Evolutionary conservation across 2,329 filamentous ascomycete genomes (phyloP), one percentile per base, ranked within the genome.

Genomic region (Cryphonectria japonica): DNA sequence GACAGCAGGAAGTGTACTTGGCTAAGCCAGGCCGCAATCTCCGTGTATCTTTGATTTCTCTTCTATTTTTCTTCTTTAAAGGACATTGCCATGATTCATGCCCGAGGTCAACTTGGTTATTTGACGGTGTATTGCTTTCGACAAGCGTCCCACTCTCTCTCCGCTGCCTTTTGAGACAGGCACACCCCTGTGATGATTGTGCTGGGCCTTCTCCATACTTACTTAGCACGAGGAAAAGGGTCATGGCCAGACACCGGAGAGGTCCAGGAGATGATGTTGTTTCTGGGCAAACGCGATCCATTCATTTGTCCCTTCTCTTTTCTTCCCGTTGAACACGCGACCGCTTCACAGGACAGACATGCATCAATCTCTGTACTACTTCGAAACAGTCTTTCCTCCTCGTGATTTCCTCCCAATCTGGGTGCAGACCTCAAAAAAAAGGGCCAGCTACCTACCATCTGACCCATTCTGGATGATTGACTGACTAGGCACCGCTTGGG

Each of bases 91-190:
- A 8, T n/a, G 46, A n/a, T 50, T 50, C 46, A 50, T 50, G 46
- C 46, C 22, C 22, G 46, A 50, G 22, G 5, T 50, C 46, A 16
- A 46, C 43, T 22, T 22, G 43, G 19, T 39, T 39, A 39, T 39
- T 11, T 39, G 37, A 39, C 8, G 9, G 37, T 39, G 11, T 39
- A 39, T 39, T 39, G 37, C 39, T 29, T 52, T 22, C 46, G n/a
- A 11, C 13, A 43, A 34, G 34, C 63, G 37, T 66, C 63, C 32
- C 65, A 59, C 52, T 34, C 52, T 59, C 52, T 59, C 26, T 57
- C 14, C 26, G 65, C 52, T 41, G 39, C 46, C 11, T 26, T 43
- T 29, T 19, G 52, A 46, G 26, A 59, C 65, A 66, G 16, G 63
- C 63, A 37, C 43, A 54, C 13, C 63, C 63, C 63, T 66, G 63